phyloP scores from a whole-genome alignment of 1,139 yeast species.

The Yamadazyma triangularis region DNA sequence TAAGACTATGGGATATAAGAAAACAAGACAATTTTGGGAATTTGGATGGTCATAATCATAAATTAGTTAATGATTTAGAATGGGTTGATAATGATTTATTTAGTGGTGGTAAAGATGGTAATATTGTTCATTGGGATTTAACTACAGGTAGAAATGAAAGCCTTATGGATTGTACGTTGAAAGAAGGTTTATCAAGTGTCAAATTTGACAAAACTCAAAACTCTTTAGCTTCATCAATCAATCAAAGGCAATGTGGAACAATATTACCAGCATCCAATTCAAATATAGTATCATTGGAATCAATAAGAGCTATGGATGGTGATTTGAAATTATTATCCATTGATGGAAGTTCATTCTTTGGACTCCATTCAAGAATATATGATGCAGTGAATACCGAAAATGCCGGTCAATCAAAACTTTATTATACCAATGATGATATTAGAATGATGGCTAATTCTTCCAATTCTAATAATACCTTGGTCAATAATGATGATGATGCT shows the following conservation, averaged over 20 bases:
- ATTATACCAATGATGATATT: constrained; percentile 33
- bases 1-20: constrained; percentile 75
- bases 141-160: constrained; percentile 24
- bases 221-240: constrained; percentile 23
- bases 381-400: constrained; percentile 23
- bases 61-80: constrained; percentile 48
- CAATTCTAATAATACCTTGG: constrained; percentile 25
- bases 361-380: constrained; percentile 45
- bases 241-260: constrained; percentile 59
- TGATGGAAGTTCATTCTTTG: constrained; percentile 52
- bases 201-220: constrained; percentile 30
- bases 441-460: constrained; percentile 16
- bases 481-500: constrained; percentile 7
- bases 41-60: constrained; percentile 54
- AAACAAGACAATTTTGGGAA: constrained; percentile 50
- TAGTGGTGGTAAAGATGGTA: constrained; percentile 69
- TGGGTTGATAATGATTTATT: constrained; percentile 62
- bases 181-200: constrained; percentile 45
- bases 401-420: constrained; percentile 15
- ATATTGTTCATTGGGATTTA: constrained; percentile 70
- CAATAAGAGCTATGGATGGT: constrained; percentile 22
- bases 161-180: constrained; percentile 37
- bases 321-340: constrained; percentile 44
- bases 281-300: constrained; percentile 40
- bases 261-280: constrained; percentile 54